These are phyloP conservation scores for Candolleomyces aberdarensis DNA, from an alignment of 768 basidiomycete genomes.

Conservation along the genomic window DNA sequence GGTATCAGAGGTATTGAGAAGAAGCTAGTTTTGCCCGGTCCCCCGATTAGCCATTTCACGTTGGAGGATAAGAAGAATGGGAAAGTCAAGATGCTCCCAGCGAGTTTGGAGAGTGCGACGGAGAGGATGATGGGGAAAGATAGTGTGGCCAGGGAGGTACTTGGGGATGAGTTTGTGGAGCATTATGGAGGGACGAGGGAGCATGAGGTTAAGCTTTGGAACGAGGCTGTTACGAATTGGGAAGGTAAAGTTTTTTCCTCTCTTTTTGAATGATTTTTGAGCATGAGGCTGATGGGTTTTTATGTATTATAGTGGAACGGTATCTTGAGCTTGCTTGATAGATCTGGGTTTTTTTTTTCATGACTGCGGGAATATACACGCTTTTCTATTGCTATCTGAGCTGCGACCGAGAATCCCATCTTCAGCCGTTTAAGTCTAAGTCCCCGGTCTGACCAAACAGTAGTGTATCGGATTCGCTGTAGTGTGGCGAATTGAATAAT, in stretches of 20 bases:
- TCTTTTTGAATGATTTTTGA: not conserved
- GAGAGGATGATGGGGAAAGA: conserved; percentile 70
- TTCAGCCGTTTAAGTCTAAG: too few species aligned
- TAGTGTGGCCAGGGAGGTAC: conserved; percentile 83
- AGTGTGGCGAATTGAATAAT: too few species aligned
- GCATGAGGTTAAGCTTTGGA: conserved; percentile 85
- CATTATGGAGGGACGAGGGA: conserved; percentile 95
- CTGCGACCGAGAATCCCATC: too few species aligned
- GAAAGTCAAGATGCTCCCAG: conserved; percentile 74
- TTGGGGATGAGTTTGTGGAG: conserved; percentile 90
- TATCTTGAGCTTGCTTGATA: conserved; percentile 76
- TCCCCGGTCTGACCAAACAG: too few species aligned
- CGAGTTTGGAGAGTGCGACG: conserved; percentile 78
- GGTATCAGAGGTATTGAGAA: conserved; percentile 88
- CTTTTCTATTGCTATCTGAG: too few species aligned
- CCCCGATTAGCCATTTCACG: conserved; percentile 63
- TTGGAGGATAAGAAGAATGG: conserved; percentile 56
- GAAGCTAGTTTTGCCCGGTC: conserved; percentile 60
- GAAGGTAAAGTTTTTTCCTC: conserved; percentile 57
- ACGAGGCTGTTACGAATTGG: conserved; percentile 90
- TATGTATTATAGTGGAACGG: conserved; percentile 58
- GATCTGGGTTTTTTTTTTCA: too few species aligned
- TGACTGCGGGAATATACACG: too few species aligned
- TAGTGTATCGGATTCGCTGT: too few species aligned
- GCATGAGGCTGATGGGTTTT: conserved; percentile 5